Evolutionary conservation across 179 eudicot species (phyloP), one percentile per base, ranked within the genome.

Genomic region (Carnegiea gigantea): DNA sequence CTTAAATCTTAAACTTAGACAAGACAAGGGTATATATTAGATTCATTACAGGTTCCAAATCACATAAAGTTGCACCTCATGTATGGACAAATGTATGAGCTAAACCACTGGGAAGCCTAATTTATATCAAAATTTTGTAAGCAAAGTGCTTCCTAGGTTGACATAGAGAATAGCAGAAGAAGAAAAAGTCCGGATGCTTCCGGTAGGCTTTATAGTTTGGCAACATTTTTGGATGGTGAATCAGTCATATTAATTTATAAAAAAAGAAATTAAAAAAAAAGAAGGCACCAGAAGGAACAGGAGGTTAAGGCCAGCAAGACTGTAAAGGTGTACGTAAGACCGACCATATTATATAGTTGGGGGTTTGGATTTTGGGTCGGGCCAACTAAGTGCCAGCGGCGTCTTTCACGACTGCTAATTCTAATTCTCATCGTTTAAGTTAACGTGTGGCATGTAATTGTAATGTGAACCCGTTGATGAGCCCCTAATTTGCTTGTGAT

Each of bases 191-290:
- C 12, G 40, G 72, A 67, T 28, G 72, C 18, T 26, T 67, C 72
- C 26, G 10, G 72, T 12, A 67, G 40, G 4, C 17, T 14, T 65
- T 65, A 2, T 65, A 65, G 21, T 23, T 65, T 23, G 9, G 36
- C 40, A 67, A 67, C 40, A 67, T 17, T 67, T 17, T 67, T 26
- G 72, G 72, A 15, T 12, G 72, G 72, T 67, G 72, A 67, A 67
- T 67, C 6, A 67, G 21, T 30, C 68, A 62, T 18, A 2, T 14
- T 54, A 5, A 33, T 33, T 33, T 33, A 33, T 1, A 33, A 33
- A 14, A 0, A 51, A 51, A 51, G 57, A 60, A 10, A 65, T 0
- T 5, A 21, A 67, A 17, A 21, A 67, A 17, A 67, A 28, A 67
- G 40, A 67, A 67, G 72, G 38, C 17, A 67, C 72, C 12, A 67